phyloP scores from a whole-genome alignment of 768 basidiomycete species.

The Hortiboletus campestris region DNA sequence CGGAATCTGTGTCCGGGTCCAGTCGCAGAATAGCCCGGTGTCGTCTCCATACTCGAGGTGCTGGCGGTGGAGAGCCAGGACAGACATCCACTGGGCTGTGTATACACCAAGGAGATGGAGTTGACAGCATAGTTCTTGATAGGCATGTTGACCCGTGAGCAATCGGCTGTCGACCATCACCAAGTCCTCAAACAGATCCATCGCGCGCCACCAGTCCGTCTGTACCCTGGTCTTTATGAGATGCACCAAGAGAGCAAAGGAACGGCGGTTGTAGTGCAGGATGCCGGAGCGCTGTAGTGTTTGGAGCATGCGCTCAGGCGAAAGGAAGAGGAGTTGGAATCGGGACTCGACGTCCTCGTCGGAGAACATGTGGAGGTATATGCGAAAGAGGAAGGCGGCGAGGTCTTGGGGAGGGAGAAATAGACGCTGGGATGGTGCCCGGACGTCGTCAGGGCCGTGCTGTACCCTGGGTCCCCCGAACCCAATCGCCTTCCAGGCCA shows the following conservation, averaged over 20 bases:
- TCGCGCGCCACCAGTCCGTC: constrained; percentile 41
- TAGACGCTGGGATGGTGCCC: not conserved
- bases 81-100: constrained; percentile 15
- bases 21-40: constrained; percentile 26
- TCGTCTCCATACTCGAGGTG: not conserved
- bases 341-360: constrained; percentile 17
- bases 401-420: constrained; percentile 20
- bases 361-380: constrained; percentile 29
- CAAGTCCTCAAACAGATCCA: constrained; percentile 34
- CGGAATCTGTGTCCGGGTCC: constrained; percentile 25
- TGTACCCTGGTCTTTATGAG: constrained; percentile 37
- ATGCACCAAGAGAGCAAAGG: constrained; percentile 45
- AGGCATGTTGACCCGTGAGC: constrained; percentile 27
- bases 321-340: not conserved
- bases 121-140: constrained; percentile 46
- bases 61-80: not conserved
- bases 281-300: constrained; percentile 9
- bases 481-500: constrained; percentile 23
- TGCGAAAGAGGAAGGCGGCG: constrained; percentile 15
- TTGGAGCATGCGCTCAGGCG: not conserved
- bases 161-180: constrained; percentile 8
- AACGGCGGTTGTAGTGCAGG: constrained; percentile 47
- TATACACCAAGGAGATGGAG: constrained; percentile 42
- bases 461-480: not conserved
- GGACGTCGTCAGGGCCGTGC: too few species aligned